phyloP scores from a whole-genome alignment of 306 rosid genomes.

The Castanea crenata region DNA sequence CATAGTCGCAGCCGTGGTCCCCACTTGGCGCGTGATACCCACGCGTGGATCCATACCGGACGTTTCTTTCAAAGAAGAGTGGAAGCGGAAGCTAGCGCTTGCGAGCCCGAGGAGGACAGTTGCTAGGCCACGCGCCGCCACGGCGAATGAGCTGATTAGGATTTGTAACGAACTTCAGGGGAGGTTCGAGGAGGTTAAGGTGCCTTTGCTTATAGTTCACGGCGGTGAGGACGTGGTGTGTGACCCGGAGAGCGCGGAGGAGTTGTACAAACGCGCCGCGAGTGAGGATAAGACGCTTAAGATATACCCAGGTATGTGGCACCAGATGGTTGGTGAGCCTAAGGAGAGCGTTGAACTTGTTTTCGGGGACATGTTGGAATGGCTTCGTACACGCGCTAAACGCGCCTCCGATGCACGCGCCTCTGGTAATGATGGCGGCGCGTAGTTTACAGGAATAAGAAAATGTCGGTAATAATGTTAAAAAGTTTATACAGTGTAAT shows the following conservation, averaged over 20 bases:
- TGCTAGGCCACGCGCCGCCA: conserved; percentile 82
- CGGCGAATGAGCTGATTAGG: conserved; percentile 80
- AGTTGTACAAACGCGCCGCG: conserved; percentile 59
- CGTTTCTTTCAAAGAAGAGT: conserved; percentile 73
- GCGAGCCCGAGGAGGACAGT: conserved; percentile 67
- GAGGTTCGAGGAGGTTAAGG: conserved; percentile 72
- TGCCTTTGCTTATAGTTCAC: conserved; percentile 74
- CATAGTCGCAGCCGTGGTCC: conserved; percentile 58
- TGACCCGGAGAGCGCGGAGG: conserved; percentile 80
- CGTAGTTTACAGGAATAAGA: not conserved
- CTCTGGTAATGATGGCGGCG: conserved; percentile 9
- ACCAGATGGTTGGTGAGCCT: conserved; percentile 73
- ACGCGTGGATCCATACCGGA: conserved; percentile 84
- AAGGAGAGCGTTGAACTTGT: conserved; percentile 62
- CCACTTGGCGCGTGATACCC: conserved; percentile 94
- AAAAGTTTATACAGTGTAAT: not conserved
- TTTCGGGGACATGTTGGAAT: conserved; percentile 66
- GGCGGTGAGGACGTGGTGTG: conserved; percentile 79
- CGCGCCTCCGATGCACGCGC: conserved; percentile 23
- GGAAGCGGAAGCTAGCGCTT: conserved; percentile 79
- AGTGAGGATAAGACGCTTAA: conserved; percentile 83
- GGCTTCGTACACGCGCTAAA: conserved; percentile 51
- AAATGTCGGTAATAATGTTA: not conserved
- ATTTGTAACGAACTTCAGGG: conserved; percentile 83
- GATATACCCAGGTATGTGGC: conserved; percentile 83